Evolutionary conservation across 805 yeast genomes (phyloP), one percentile per base, ranked within the genome.

Genomic region (Yamadazyma nakazawae): DNA sequence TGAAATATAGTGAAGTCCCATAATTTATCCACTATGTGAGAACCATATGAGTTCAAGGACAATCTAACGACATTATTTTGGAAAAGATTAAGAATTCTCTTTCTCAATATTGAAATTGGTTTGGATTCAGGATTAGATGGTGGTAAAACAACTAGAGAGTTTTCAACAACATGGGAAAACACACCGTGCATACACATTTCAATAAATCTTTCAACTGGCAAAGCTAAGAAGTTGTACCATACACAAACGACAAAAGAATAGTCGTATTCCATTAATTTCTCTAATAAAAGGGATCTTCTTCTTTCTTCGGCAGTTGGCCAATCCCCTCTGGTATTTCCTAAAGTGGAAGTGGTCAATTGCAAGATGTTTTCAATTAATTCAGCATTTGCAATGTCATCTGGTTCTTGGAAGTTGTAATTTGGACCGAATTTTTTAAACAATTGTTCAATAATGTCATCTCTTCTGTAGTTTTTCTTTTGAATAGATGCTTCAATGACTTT

Each of bases 291-390:
- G 0, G 96, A 74, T 50, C 94, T 72, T 68, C 91, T 80, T 72
- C 95, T 79, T 61, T 88, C 96, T 56, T 87, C 94, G 0, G 90
- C 85, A 0, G 96, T 88, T 40, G 96, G 96, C 96, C 96, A 88
- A 62, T 88, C 96, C 54, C 82, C 95, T 52, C 79, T 79, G 1
- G 89, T 84, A 63, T 87, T 86, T 26, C 92, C 94, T 46, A 88
- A 67, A 0, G 96, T 88, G 0, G 95, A 86, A 1, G 78, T 68
- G 5, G 82, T 74, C 51, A 88, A 64, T 55, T 78, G 78, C 43
- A 88, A 70, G 19, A 85, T 77, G 50, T 83, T 84, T 54, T 87
- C 95, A 50, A 87, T 68, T 40, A 88, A 75, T 48, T 76, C 81
- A 30, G 42, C 48, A 45, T 49, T 46, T 2, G 34, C 40, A 13